Evolutionary conservation across 306 rosid genomes (phyloP).

Genomic region (Begonia masoniana): DNA sequence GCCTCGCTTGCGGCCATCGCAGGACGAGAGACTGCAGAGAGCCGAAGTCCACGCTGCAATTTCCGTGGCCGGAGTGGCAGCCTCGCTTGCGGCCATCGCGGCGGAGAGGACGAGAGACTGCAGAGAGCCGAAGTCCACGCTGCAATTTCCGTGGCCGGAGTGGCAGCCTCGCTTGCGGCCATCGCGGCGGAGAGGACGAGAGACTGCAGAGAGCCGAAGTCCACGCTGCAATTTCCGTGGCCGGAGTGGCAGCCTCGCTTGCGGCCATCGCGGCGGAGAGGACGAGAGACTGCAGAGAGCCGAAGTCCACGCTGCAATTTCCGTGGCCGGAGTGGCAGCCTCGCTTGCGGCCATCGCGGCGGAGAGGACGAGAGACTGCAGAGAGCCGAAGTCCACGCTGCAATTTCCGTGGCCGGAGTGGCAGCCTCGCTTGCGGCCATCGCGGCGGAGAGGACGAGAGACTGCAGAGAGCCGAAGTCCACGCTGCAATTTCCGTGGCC

Average conservation of each 20-base stretch:
- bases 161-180: constrained; percentile 88
- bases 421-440: constrained; percentile 88
- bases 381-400: constrained; percentile 90
- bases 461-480: too few species aligned
- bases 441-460: too few species aligned
- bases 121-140: constrained; percentile 87
- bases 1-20: constrained; percentile 90
- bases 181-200: constrained; percentile 72
- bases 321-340: constrained; percentile 89
- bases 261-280: constrained; percentile 76
- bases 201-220: constrained; percentile 77
- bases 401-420: constrained; percentile 77
- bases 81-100: constrained; percentile 82
- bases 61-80: constrained; percentile 86
- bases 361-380: constrained; percentile 69
- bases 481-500: constrained; percentile 85
- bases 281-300: constrained; percentile 68
- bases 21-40: constrained; percentile 52
- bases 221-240: constrained; percentile 87
- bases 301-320: constrained; percentile 88
- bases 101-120: constrained; percentile 66
- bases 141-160: constrained; percentile 83
- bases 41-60: constrained; percentile 95
- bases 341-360: constrained; percentile 82
- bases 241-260: constrained; percentile 92